Percentiles rank a stretch among this genome's conserved stretches.
Conservation (phyloP, 129 eudicot species). For the Logfia minima region DNA sequence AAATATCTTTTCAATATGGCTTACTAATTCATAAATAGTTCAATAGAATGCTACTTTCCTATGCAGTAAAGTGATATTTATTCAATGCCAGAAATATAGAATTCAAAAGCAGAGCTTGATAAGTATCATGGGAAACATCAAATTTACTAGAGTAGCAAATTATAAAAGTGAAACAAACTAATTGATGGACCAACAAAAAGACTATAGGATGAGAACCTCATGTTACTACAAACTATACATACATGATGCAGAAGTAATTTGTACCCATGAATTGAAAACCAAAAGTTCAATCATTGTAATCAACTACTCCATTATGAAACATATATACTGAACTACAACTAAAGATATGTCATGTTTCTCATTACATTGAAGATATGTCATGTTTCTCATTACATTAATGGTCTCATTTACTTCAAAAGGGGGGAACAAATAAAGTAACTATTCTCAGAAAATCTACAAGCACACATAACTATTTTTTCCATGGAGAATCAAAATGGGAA, state of each 20-base stretch:
- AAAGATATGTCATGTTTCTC: not conserved
- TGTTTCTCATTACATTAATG: not conserved
- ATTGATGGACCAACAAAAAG: not conserved
- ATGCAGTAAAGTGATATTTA: not conserved
- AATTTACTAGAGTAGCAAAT: not conserved
- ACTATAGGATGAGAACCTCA: not conserved
- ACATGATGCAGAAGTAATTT: not conserved
- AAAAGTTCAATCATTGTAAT: not conserved
- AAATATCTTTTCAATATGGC: not conserved
- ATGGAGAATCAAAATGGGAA: not conserved
- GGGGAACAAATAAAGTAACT: not conserved
- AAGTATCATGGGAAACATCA: not conserved
- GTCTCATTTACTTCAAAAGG: not conserved
- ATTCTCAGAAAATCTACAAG: not conserved
- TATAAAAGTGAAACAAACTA: not conserved
- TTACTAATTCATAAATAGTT: not conserved
- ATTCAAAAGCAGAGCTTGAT: not conserved
- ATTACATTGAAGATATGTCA: not conserved
- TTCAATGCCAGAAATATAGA: not conserved
- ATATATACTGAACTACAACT: not conserved
- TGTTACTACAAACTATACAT: constrained; percentile 3
- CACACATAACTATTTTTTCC: not conserved
- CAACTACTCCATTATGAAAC: not conserved
- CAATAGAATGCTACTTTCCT: not conserved
- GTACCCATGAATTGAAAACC: too few species aligned